Evolutionary conservation across 2,329 filamentous ascomycete species (phyloP).

Genomic region (Colletotrichum phormii): DNA sequence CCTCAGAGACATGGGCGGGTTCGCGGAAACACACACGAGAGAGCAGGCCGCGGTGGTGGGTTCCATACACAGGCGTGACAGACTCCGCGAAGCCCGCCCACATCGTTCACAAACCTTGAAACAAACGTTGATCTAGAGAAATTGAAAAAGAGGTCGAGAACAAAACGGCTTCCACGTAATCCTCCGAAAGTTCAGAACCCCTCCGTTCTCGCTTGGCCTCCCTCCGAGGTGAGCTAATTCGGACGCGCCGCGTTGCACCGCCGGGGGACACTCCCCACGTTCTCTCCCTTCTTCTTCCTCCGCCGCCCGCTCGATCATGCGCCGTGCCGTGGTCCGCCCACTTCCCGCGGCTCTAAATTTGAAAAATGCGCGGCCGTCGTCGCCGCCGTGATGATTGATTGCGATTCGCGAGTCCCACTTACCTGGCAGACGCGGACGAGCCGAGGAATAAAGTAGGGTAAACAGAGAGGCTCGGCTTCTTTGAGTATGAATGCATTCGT

Average conservation of each 20-base stretch:
- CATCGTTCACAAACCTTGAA: background rate
- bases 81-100: background rate
- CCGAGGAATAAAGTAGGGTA: background rate
- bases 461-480: slow-evolving; percentile 1
- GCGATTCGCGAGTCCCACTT: background rate
- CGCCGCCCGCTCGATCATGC: slow-evolving; percentile 22
- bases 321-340: slow-evolving; percentile 22
- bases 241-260: background rate
- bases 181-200: background rate
- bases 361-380: background rate
- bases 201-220: background rate
- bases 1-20: background rate
- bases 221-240: slow-evolving; percentile 16
- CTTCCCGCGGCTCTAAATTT: slow-evolving; percentile 17
- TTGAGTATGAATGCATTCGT: background rate
- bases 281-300: background rate
- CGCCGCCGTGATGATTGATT: background rate
- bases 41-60: background rate
- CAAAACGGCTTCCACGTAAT: background rate
- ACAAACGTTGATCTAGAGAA: background rate
- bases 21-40: background rate
- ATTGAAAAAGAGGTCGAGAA: background rate
- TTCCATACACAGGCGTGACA: background rate
- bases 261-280: background rate
- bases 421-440: background rate